A percentile compares a stretch with the other conserved stretches of the same genome.
Conservation (phyloP, 306 rosid genomes). For the Casuarina cunninghamiana region DNA sequence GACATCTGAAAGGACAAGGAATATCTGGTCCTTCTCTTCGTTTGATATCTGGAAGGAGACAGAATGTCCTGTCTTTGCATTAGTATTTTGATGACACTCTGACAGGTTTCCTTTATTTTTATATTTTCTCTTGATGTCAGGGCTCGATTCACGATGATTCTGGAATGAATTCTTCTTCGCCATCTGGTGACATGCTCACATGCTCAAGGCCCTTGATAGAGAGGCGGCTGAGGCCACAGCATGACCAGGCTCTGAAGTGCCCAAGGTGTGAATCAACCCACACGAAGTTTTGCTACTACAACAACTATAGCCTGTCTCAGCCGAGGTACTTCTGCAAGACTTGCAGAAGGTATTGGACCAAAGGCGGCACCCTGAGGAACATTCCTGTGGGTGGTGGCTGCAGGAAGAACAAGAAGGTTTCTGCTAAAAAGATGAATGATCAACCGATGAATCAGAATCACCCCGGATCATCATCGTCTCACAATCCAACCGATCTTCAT, state of each 20-base stretch:
- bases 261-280: conserved; percentile 94
- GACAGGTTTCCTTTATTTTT: not conserved
- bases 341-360: conserved; percentile 95
- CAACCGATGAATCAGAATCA: conserved; percentile 33
- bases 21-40: not conserved
- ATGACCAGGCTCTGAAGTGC: conserved; percentile 80
- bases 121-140: conserved; percentile 35
- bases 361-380: conserved; percentile 95
- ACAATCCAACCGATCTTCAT: conserved; percentile 70
- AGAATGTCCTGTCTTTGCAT: not conserved
- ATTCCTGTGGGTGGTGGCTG: conserved; percentile 98
- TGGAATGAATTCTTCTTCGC: conserved; percentile 77
- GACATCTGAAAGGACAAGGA: not conserved
- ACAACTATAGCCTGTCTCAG: conserved; percentile 95
- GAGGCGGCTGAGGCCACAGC: conserved; percentile 75
- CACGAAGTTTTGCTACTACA: conserved; percentile 98
- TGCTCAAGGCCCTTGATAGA: conserved; percentile 80
- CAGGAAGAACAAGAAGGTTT: conserved; percentile 81
- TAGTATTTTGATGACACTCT: not conserved
- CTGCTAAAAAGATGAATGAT: conserved; percentile 66
- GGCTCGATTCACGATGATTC: conserved; percentile 74
- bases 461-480: conserved; percentile 31
- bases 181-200: conserved; percentile 66
- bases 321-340: conserved; percentile 98
- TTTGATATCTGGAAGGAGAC: not conserved